phyloP scores from a whole-genome alignment of 2,329 filamentous ascomycete species.

The Boeremia lycopersici region DNA sequence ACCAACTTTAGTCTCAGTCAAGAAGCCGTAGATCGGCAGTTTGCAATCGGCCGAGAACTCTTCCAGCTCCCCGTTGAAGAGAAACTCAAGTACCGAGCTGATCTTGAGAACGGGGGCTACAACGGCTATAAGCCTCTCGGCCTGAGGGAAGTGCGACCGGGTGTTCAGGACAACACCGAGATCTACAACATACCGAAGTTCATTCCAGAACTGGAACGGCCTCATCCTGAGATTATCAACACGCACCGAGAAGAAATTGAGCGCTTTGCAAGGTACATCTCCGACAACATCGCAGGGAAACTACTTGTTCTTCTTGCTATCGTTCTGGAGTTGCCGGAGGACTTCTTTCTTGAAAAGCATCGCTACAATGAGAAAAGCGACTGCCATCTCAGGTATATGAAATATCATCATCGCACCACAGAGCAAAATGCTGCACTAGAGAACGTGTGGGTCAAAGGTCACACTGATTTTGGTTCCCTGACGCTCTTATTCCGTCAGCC shows the following conservation, averaged over 20 bases:
- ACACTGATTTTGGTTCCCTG: constrained; percentile 62
- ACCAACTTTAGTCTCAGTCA: constrained; percentile 24
- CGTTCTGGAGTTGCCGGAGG: constrained; percentile 64
- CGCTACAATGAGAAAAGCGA: constrained; percentile 62
- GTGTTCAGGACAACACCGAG: constrained; percentile 60
- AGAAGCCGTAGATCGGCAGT: constrained; percentile 25
- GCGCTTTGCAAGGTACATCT: constrained; percentile 51
- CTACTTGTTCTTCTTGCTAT: constrained; percentile 60
- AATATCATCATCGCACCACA: constrained; percentile 56
- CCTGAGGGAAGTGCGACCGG: constrained; percentile 37
- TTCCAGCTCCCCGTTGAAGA: constrained; percentile 21
- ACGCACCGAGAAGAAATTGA: constrained; percentile 56
- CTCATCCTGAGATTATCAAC: constrained; percentile 48
- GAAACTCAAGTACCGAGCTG: constrained; percentile 20
- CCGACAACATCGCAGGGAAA: constrained; percentile 52
- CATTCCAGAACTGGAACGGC: constrained; percentile 59
- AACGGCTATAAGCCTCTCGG: constrained; percentile 50
- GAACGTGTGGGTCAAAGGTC: constrained; percentile 48
- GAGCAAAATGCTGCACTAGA: constrained; percentile 52
- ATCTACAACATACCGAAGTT: constrained; percentile 67
- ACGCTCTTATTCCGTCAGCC: constrained; percentile 64
- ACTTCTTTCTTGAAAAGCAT: constrained; percentile 61
- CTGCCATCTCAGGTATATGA: constrained; percentile 67
- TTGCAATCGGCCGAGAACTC: constrained; percentile 20
- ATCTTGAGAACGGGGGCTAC: constrained; percentile 47